Evolutionary conservation across 441 rosid species (phyloP).

Genomic region (Oxalis stricta): DNA sequence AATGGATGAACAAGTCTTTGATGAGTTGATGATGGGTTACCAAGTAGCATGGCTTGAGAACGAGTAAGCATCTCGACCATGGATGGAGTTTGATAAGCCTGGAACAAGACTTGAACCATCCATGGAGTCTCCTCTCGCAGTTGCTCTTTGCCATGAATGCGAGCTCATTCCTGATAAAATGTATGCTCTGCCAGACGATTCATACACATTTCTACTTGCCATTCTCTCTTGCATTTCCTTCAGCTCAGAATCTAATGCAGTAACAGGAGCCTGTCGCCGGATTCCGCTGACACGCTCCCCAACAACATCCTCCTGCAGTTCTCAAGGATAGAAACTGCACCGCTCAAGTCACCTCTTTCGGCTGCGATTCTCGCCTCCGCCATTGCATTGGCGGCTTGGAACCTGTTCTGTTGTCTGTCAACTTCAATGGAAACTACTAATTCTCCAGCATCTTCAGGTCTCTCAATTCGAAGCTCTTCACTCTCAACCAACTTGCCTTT

Average conservation of each 20-base stretch:
- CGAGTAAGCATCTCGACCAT: conserved; percentile 68
- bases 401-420: conserved; percentile 50
- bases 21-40: conserved; percentile 18
- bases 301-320: conserved; percentile 26
- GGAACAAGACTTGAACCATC: conserved; percentile 38
- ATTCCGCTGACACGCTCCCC: conserved; percentile 31
- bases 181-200: conserved; percentile 54
- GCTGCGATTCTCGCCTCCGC: conserved; percentile 58
- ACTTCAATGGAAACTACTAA: conserved; percentile 44
- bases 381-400: conserved; percentile 56
- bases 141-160: conserved; percentile 73
- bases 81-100: conserved; percentile 55
- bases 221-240: conserved; percentile 64
- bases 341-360: conserved; percentile 30
- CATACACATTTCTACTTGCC: conserved; percentile 49
- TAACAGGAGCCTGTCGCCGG: conserved; percentile 34
- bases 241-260: conserved; percentile 42
- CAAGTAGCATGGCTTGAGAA: conserved; percentile 45
- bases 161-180: conserved; percentile 64
- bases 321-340: conserved; percentile 42
- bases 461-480: conserved; percentile 35
- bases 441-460: conserved; percentile 22
- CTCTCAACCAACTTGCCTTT: conserved; percentile 17
- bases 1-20: no score
- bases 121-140: conserved; percentile 50